These are phyloP conservation scores for Polygonum maritimum DNA, from an alignment of 148 eudicot species.

Conservation along the genomic window DNA sequence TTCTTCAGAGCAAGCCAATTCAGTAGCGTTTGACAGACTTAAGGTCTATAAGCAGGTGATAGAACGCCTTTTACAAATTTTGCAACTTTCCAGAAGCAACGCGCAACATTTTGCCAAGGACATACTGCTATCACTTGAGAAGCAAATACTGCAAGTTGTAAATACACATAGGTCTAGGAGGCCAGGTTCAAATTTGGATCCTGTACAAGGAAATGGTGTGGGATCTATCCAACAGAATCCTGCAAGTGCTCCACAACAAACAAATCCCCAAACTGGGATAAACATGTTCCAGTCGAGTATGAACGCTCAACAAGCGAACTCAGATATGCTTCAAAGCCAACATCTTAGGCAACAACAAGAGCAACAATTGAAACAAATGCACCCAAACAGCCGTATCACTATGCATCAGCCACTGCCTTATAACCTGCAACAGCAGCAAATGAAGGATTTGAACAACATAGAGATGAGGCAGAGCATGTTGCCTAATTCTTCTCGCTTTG, in stretches of 20 bases:
- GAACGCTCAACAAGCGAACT: conserved; percentile 43
- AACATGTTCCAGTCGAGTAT: conserved; percentile 43
- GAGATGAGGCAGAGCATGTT: conserved; percentile 60
- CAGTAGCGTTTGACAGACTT: conserved; percentile 64
- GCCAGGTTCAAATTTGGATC: conserved; percentile 44
- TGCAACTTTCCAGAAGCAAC: conserved; percentile 47
- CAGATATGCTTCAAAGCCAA: conserved; percentile 60
- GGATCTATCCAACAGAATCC: conserved; percentile 66
- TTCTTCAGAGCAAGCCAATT: conserved; percentile 48
- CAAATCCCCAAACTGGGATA: conserved; percentile 53
- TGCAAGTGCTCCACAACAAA: conserved; percentile 52
- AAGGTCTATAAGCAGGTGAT: conserved; percentile 55
- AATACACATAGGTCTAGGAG: conserved; percentile 52
- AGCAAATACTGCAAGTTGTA: conserved; percentile 57
- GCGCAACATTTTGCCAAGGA: conserved; percentile 41
- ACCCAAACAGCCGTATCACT: conserved; percentile 28
- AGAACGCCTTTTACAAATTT: conserved; percentile 44
- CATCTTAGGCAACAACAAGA: conserved; percentile 74
- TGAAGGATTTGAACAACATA: conserved; percentile 55
- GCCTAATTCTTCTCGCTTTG: conserved; percentile 41
- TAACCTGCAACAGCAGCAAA: conserved; percentile 59
- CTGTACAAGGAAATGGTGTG: conserved; percentile 53
- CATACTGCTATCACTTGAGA: conserved; percentile 54
- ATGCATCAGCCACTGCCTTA: conserved; percentile 32
- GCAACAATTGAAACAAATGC: conserved; percentile 44